These are phyloP conservation scores for Aurinia saxatilis DNA, from an alignment of 345 rosid species.

Conservation along the genomic window DNA sequence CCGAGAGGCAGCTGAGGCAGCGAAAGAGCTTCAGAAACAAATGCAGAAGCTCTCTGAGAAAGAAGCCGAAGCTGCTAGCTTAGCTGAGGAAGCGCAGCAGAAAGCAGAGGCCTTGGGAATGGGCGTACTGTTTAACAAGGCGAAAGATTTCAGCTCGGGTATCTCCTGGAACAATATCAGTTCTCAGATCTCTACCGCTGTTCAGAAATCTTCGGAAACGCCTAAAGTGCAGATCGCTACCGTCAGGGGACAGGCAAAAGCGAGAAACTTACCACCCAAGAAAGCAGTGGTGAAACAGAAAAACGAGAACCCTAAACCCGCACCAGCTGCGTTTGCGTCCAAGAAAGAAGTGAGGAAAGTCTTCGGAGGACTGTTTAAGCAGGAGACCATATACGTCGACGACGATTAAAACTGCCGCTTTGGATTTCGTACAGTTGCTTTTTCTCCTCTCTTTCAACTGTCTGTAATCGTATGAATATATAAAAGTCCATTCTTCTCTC, in stretches of 20 bases:
- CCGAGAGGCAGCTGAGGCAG: slow-evolving; percentile 45
- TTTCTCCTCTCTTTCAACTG: background rate
- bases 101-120: slow-evolving; percentile 52
- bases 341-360: slow-evolving; percentile 64
- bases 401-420: slow-evolving; percentile 38
- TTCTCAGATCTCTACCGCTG: slow-evolving; percentile 53
- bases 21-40: slow-evolving; percentile 27
- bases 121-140: slow-evolving; percentile 48
- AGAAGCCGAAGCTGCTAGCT: slow-evolving; percentile 44
- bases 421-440: slow-evolving; percentile 11
- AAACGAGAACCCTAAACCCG: slow-evolving; percentile 23
- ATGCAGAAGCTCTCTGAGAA: slow-evolving; percentile 55
- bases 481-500: slow-evolving; percentile 7
- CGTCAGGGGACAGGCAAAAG: slow-evolving; percentile 79
- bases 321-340: slow-evolving; percentile 27
- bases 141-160: slow-evolving; percentile 59
- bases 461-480: slow-evolving; percentile 14
- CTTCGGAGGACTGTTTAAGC: slow-evolving; percentile 85
- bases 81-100: slow-evolving; percentile 57
- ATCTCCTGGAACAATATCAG: slow-evolving; percentile 64
- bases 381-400: slow-evolving; percentile 81
- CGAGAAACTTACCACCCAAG: slow-evolving; percentile 48
- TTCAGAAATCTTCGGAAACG: slow-evolving; percentile 35
- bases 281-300: slow-evolving; percentile 52
- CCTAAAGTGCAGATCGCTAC: slow-evolving; percentile 72